phyloP scores from a whole-genome alignment of 352 stramenopile genomes.

The Phytophthora meadii region DNA sequence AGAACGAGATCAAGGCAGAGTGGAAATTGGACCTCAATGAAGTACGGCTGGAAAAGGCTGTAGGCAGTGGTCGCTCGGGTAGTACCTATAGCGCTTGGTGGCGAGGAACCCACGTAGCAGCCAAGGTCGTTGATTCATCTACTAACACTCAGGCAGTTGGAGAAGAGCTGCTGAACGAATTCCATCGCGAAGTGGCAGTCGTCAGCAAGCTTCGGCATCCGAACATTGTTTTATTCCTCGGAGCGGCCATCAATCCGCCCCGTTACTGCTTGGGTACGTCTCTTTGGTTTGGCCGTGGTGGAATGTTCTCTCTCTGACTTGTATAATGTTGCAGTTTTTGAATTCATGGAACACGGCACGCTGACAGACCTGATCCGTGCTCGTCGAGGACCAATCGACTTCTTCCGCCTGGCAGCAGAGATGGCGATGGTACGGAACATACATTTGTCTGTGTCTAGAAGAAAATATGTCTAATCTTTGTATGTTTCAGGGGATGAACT shows the following conservation, averaged over 20 bases:
- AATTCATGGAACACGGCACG: constrained; percentile 90
- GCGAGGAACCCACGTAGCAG: constrained; percentile 80
- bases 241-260: constrained; percentile 75
- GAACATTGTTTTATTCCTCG: constrained; percentile 89
- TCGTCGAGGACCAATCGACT: constrained; percentile 71
- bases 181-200: constrained; percentile 85
- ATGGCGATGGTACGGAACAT: constrained; percentile 72
- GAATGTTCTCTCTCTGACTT: not conserved
- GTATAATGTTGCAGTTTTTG: constrained; percentile 60
- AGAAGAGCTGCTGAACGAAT: constrained; percentile 86
- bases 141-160: constrained; percentile 69
- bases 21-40: constrained; percentile 82
- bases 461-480: not conserved
- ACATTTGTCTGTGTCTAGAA: not conserved
- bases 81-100: constrained; percentile 85
- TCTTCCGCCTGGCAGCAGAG: constrained; percentile 78
- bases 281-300: not conserved
- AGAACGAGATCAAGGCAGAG: constrained; percentile 87
- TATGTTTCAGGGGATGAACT: constrained; percentile 88
- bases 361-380: constrained; percentile 84
- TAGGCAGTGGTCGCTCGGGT: constrained; percentile 77
- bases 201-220: constrained; percentile 87
- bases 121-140: constrained; percentile 82
- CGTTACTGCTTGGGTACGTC: constrained; percentile 83
- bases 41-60: constrained; percentile 70